phyloP scores from a whole-genome alignment of 148 eudicot genomes.

The Limonium bicolor region DNA sequence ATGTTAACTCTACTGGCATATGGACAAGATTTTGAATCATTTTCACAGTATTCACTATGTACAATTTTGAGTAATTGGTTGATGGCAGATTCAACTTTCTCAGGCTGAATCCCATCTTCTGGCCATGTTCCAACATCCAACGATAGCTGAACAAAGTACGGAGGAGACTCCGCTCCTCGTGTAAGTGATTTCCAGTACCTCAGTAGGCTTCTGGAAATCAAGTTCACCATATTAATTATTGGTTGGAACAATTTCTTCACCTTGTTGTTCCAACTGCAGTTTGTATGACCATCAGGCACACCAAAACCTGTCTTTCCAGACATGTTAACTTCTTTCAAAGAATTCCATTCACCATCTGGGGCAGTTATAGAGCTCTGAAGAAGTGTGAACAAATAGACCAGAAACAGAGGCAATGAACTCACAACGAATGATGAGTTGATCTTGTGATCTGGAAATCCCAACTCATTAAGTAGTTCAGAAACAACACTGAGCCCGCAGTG shows the following conservation, averaged over 20 bases:
- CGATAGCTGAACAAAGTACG: conserved; percentile 85
- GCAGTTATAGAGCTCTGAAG: conserved; percentile 88
- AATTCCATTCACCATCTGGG: conserved; percentile 84
- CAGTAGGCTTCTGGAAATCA: conserved; percentile 40
- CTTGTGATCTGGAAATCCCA: conserved; percentile 60
- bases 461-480: conserved; percentile 38
- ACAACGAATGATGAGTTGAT: conserved; percentile 77
- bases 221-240: conserved; percentile 20
- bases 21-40: conserved; percentile 30
- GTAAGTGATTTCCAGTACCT: conserved; percentile 82
- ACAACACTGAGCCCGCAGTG: conserved; percentile 72
- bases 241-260: conserved; percentile 25
- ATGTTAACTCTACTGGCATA: conserved; percentile 75
- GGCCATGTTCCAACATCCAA: conserved; percentile 89
- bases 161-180: conserved; percentile 94
- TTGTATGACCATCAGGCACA: conserved; percentile 14
- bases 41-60: conserved; percentile 59
- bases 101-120: conserved; percentile 93
- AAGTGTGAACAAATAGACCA: conserved; percentile 88
- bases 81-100: conserved; percentile 77
- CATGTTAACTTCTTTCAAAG: conserved; percentile 27
- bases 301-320: conserved; percentile 20
- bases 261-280: conserved; percentile 43
- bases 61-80: conserved; percentile 60
- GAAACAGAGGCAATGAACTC: conserved; percentile 63